Conservation (phyloP, 352 stramenopile genomes). For the Globisporangium lucens region DNA sequence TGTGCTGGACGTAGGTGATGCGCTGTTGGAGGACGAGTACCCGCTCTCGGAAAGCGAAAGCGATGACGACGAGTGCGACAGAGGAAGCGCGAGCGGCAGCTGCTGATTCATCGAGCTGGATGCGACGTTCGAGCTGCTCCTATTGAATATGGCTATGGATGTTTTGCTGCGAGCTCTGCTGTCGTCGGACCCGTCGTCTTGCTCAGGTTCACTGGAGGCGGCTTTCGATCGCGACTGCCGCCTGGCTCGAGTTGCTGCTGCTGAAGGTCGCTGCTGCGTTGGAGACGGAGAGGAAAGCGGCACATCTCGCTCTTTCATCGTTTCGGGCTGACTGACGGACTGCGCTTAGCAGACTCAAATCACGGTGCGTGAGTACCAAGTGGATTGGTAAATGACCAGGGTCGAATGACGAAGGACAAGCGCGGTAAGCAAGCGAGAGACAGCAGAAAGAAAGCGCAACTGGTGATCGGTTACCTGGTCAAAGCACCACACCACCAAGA, state of each 20-base stretch:
- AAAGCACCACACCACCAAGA: not conserved
- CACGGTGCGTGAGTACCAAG: not conserved
- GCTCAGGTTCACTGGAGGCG: not conserved
- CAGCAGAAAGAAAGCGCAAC: not conserved
- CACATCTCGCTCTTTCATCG: conserved; percentile 1
- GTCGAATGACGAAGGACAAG: not conserved
- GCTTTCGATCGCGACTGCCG: not conserved
- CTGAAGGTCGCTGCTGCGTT: not conserved
- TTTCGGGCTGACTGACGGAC: not conserved
- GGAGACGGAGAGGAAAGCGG: not conserved
- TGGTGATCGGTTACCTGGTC: conserved; percentile 5
- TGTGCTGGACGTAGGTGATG: conserved; percentile 20
- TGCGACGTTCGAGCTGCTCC: not conserved
- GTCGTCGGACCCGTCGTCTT: not conserved
- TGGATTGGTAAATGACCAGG: not conserved
- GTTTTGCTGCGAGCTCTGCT: not conserved
- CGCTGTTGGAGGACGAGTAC: conserved; percentile 20
- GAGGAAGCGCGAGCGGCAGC: conserved; percentile 14
- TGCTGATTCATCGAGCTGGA: not conserved
- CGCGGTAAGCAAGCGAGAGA: not conserved
- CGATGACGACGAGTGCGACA: conserved; percentile 21
- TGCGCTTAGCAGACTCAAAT: not conserved
- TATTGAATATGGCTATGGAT: too few species aligned
- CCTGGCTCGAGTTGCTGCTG: not conserved
- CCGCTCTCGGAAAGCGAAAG: conserved; percentile 31